phyloP scores from a whole-genome alignment of 495 filamentous ascomycete species.

The Aspergillus hancockii region DNA sequence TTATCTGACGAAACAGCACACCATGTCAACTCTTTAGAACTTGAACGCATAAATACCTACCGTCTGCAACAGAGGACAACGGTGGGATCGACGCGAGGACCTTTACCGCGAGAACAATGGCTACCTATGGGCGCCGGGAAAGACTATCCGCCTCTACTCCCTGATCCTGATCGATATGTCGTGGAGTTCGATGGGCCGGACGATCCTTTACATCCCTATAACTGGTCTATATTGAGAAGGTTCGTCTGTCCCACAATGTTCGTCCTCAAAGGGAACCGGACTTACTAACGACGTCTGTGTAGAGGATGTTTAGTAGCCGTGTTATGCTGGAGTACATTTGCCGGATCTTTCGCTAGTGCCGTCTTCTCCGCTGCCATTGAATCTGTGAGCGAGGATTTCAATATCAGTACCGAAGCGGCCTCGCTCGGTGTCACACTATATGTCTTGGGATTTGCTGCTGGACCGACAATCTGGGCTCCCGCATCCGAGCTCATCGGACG shows the following conservation, averaged over 20 bases:
- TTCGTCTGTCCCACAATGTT: constrained; percentile 25
- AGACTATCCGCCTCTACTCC: constrained; percentile 45
- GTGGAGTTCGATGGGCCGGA: constrained; percentile 54
- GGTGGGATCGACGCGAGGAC: constrained; percentile 27
- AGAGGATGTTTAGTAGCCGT: constrained; percentile 34
- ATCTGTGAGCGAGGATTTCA: constrained; percentile 44
- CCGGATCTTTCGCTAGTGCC: constrained; percentile 52
- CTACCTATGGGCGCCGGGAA: constrained; percentile 31
- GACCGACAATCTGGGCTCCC: constrained; percentile 63
- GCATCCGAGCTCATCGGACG: constrained; percentile 75
- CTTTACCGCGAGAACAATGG: constrained; percentile 22
- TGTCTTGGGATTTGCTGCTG: constrained; percentile 54
- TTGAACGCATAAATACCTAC: constrained; percentile 29
- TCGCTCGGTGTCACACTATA: constrained; percentile 55
- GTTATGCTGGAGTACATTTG: constrained; percentile 52
- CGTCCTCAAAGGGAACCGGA: background rate
- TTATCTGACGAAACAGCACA: constrained; percentile 13
- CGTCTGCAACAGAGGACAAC: constrained; percentile 29
- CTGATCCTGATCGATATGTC: constrained; percentile 43
- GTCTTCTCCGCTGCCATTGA: constrained; percentile 54
- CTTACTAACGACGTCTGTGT: background rate
- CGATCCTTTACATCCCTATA: constrained; percentile 55
- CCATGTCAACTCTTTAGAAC: constrained; percentile 23
- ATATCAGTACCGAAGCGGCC: constrained; percentile 48
- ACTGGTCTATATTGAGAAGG: constrained; percentile 45